A percentile compares a stretch with the other conserved stretches of the same genome.
phyloP scores from a whole-genome alignment of 2,329 filamentous ascomycete species.

The Aureobasidium sp. region DNA sequence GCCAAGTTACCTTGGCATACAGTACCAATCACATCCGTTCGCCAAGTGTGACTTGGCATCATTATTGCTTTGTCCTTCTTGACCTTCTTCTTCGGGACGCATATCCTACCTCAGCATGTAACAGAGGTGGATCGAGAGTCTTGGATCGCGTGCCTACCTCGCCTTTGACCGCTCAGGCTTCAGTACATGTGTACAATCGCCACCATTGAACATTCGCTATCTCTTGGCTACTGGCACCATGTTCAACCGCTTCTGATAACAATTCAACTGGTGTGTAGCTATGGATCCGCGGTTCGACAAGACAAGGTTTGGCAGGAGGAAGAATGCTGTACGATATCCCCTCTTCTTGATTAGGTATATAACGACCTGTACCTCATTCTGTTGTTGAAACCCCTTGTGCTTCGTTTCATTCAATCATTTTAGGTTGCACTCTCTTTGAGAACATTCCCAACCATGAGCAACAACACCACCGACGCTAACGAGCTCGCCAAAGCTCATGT shows the following conservation, averaged over 20 bases:
- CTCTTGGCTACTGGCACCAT: slow-evolving; percentile 5
- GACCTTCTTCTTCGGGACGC: slow-evolving; percentile 8
- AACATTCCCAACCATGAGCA: background rate
- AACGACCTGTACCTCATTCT: background rate
- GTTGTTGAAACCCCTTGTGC: background rate
- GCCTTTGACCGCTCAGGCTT: background rate
- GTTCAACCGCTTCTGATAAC: slow-evolving; percentile 1
- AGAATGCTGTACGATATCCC: background rate
- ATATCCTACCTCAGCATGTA: slow-evolving; percentile 6
- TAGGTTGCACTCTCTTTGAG: background rate
- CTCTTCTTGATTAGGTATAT: background rate
- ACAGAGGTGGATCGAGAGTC: background rate
- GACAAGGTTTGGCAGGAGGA: background rate
- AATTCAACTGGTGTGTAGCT: background rate
- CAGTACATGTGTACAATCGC: slow-evolving; percentile 2
- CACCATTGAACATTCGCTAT: slow-evolving; percentile 8
- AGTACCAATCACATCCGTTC: background rate
- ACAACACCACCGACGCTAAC: background rate
- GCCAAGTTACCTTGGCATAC: slow-evolving; percentile 4
- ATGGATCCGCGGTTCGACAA: background rate
- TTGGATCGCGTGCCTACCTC: background rate
- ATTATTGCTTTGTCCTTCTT: background rate
- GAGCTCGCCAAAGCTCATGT: slow-evolving; percentile 5
- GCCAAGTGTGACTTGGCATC: background rate
- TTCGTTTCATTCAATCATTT: background rate